These are phyloP conservation scores for Chlamydomonas sp. DNA, from an alignment of 139 green algal genomes.

Conservation along the genomic window DNA sequence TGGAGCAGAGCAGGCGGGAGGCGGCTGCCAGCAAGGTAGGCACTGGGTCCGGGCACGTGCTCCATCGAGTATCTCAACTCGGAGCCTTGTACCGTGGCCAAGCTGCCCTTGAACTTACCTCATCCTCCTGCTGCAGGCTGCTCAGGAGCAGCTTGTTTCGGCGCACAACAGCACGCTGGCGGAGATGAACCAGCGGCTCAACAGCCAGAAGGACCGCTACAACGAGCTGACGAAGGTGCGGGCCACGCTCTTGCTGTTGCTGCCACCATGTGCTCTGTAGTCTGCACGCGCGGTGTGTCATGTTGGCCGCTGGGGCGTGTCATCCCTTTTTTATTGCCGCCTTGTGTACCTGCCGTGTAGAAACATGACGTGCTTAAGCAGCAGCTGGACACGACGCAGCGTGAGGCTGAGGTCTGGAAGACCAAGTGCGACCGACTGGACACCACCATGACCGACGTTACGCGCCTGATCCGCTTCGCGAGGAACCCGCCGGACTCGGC, in stretches of 20 bases:
- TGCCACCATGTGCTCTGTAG: too few relatives aligned
- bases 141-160: conserved; percentile 13
- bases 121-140: background rate
- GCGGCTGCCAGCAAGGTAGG: background rate
- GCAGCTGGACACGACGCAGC: conserved; percentile 3
- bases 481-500: conserved; percentile 27
- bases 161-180: background rate
- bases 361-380: conserved; percentile 16
- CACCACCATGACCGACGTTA: conserved; percentile 25
- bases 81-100: background rate
- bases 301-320: too few relatives aligned
- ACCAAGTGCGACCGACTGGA: conserved; percentile 25
- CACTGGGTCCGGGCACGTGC: too few relatives aligned
- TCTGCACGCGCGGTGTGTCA: too few relatives aligned
- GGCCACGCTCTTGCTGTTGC: background rate
- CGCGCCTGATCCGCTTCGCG: conserved; percentile 15
- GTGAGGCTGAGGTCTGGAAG: conserved; percentile 29
- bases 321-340: background rate
- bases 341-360: background rate
- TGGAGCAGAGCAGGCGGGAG: conserved; percentile 27
- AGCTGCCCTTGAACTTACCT: too few relatives aligned
- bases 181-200: conserved; percentile 20
- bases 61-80: background rate
- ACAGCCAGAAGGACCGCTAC: conserved; percentile 3
- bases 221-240: conserved; percentile 18